A percentile compares a stretch with the other conserved stretches of the same genome.
These are phyloP conservation scores for Coffea eugenioides DNA, from an alignment of 257 asterid genomes.

Conservation along the genomic window DNA sequence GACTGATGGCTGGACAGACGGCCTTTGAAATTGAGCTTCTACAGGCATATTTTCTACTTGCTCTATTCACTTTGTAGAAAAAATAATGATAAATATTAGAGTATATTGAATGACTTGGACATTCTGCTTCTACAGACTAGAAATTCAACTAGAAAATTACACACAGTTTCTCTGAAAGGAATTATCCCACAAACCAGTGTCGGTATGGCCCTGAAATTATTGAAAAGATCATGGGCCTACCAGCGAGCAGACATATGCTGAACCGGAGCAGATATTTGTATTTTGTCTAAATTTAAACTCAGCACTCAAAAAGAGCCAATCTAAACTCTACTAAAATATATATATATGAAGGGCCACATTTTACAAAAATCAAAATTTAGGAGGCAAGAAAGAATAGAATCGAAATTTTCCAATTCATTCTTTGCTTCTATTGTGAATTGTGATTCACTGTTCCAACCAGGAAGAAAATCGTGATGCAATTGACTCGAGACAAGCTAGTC, in stretches of 20 bases:
- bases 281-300: not conserved
- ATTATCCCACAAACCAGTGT: no score
- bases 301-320: not conserved
- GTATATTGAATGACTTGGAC: no score
- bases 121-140: no score
- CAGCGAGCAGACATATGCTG: not conserved
- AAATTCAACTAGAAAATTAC: no score
- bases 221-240: not conserved
- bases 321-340: no score
- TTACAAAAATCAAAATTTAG: not conserved
- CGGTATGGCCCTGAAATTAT: not conserved
- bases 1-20: no score
- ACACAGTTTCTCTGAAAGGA: no score
- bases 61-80: no score
- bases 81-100: no score
- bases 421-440: slow-evolving; percentile 1
- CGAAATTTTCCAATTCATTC: not conserved
- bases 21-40: no score
- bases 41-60: no score
- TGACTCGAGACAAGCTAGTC: slow-evolving; percentile 7
- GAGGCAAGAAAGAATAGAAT: slow-evolving; percentile 1
- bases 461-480: not conserved
- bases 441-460: not conserved
- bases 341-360: no score
- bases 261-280: not conserved